Percentiles rank a stretch among this genome's conserved stretches.
Conservation (phyloP, 2,329 filamentous ascomycete genomes). For the Alternaria solani region DNA sequence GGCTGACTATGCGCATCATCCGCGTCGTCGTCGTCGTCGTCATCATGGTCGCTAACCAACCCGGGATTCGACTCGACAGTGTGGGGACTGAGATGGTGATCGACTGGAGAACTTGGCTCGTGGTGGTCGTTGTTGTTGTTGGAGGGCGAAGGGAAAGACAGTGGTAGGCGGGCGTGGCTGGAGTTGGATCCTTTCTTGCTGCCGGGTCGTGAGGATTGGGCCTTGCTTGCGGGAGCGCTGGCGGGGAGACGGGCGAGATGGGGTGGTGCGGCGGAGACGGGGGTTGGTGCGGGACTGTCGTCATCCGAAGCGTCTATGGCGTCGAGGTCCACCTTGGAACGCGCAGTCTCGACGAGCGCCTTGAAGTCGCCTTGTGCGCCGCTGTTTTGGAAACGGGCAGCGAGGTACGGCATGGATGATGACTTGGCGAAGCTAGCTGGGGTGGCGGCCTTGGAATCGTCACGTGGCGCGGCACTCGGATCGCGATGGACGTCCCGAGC, state of each 20-base stretch:
- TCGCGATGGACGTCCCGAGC: constrained; percentile 47
- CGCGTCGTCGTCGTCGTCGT: constrained; percentile 56
- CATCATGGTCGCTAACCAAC: constrained; percentile 60
- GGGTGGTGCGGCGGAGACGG: constrained; percentile 34
- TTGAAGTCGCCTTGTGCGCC: constrained; percentile 53
- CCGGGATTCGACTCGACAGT: constrained; percentile 60
- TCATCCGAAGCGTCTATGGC: constrained; percentile 49
- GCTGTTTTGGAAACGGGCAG: constrained; percentile 50
- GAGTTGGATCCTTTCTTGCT: constrained; percentile 44
- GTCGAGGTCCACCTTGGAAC: constrained; percentile 48
- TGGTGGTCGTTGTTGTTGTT: constrained; percentile 29
- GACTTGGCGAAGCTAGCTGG: constrained; percentile 47
- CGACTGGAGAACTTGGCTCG: constrained; percentile 47
- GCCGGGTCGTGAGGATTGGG: constrained; percentile 40
- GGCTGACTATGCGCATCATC: constrained; percentile 49
- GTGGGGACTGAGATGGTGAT: constrained; percentile 53
- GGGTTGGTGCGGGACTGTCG: constrained; percentile 43
- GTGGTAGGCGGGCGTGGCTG: constrained; percentile 41
- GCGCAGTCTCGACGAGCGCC: constrained; percentile 47
- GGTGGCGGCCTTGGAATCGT: constrained; percentile 21
- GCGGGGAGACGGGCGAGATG: constrained; percentile 47
- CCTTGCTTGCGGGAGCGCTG: constrained; percentile 41
- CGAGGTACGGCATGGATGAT: constrained; percentile 54
- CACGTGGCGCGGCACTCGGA: constrained; percentile 29
- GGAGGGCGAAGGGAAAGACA: constrained; percentile 41